These are phyloP conservation scores for Raddia distichophylla DNA, from an alignment of 176 grass and related monocot genomes.

Conservation along the genomic window DNA sequence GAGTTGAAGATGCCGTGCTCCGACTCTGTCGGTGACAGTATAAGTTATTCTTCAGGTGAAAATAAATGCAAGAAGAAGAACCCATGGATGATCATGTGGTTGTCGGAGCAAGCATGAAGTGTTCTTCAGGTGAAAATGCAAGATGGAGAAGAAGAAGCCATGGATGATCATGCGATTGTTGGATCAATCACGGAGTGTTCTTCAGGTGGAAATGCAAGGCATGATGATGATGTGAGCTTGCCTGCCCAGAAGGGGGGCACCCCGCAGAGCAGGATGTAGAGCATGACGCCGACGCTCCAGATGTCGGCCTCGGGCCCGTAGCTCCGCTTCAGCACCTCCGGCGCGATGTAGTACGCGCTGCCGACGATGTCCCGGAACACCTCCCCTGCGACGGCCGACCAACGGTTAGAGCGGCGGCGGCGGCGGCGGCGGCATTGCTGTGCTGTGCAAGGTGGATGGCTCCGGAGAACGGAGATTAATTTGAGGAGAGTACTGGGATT, in stretches of 20 bases:
- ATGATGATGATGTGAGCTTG: background rate
- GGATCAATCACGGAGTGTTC: too few relatives aligned
- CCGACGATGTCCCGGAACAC: slow-evolving; percentile 89
- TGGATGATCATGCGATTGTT: too few relatives aligned
- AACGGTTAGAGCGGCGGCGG: background rate
- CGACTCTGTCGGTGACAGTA: slow-evolving; percentile 40
- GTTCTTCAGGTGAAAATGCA: too few relatives aligned
- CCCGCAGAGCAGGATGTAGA: slow-evolving; percentile 77
- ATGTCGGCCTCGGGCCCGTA: slow-evolving; percentile 82
- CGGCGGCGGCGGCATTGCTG: background rate
- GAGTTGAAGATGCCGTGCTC: slow-evolving; percentile 87
- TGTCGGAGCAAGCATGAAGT: background rate
- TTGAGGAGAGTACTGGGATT: too few relatives aligned
- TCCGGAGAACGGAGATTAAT: too few relatives aligned
- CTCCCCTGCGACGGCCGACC: slow-evolving; percentile 44
- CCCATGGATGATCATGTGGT: too few relatives aligned
- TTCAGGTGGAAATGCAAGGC: too few relatives aligned
- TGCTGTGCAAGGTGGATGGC: background rate
- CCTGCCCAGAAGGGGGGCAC: slow-evolving; percentile 89
- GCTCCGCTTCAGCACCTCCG: slow-evolving; percentile 76
- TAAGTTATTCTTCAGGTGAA: background rate
- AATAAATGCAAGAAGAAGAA: background rate
- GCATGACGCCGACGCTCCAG: slow-evolving; percentile 80
- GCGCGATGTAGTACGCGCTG: slow-evolving; percentile 86
- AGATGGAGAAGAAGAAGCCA: too few relatives aligned